Percentiles rank a stretch among this genome's conserved stretches.
Evolutionary conservation across 106 monocot species (phyloP).

Genomic region (Amphibolis antarctica): DNA sequence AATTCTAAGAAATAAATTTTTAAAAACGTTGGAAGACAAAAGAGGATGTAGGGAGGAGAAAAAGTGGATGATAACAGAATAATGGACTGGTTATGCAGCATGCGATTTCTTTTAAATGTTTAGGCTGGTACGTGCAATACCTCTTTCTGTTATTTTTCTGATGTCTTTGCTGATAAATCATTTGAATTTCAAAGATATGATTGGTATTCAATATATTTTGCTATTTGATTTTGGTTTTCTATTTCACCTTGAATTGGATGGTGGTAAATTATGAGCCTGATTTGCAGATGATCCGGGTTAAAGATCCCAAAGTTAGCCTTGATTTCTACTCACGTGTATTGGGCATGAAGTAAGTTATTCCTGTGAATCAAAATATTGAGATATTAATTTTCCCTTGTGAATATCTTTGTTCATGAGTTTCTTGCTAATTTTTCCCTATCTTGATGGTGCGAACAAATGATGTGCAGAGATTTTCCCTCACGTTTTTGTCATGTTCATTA

Average conservation of each 20-base stretch:
- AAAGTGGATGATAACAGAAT: no score
- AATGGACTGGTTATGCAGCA: no score
- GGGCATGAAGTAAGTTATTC: constrained; percentile 81
- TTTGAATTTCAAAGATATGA: background rate
- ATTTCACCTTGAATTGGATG: background rate
- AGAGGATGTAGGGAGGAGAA: no score
- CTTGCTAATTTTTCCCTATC: no score
- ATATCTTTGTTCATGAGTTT: no score
- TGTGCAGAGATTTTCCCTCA: no score
- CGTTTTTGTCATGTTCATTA: no score
- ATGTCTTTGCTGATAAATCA: background rate
- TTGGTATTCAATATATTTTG: background rate
- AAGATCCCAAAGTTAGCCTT: constrained; percentile 90
- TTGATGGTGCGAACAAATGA: no score
- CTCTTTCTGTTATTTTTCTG: background rate
- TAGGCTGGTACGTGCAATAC: background rate
- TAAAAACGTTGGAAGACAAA: background rate
- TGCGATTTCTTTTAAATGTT: background rate
- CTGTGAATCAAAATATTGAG: no score
- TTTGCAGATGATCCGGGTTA: constrained; percentile 89
- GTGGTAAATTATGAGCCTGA: background rate
- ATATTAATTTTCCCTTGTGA: no score
- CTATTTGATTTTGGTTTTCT: background rate
- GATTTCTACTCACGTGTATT: constrained; percentile 94
- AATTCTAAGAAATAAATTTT: background rate